Evolutionary conservation across 2,329 filamentous ascomycete species (phyloP), one percentile per base, ranked within the genome.

Genomic region (Phialophora chinensis): DNA sequence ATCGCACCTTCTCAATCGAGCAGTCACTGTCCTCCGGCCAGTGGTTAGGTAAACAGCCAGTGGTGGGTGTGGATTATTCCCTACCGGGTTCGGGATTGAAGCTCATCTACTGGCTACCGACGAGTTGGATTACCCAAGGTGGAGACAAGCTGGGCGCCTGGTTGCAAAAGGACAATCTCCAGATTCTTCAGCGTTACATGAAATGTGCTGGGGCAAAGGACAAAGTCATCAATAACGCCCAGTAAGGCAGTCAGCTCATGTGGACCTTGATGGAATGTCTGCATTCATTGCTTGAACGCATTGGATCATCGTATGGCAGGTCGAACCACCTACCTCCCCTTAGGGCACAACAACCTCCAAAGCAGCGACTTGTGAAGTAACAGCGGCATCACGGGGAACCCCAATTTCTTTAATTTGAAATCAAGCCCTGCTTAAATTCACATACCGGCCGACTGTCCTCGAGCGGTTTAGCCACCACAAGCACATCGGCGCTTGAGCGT

Each of bases 121-220:
- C 31, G 25, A 61, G 12, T 38, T 60, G 63, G 66, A 29, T 53
- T 55, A 42, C 49, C 12, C 49, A 17, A 35, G 12, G 63, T 63
- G 59, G 62, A 47, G 53, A 29, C 60, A 14, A 42, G 8, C 35
- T 54, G 25, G 23, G 35, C 25, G 58, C 50, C 53, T 55, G 38
- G 33, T 20, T 50, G 35, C 66, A 66, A 68, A 68, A 68, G 66
- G 60, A 68, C 66, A 63, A 56, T 62, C 55, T 50, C 31, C 56
- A 42, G 38, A 59, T 58, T 52, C 53, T 38, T 60, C 58, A 58
- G 56, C 47, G 47, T 63, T 60, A 63, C 60, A 60, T 63, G 60
- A 14, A 14, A 17, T 31, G 14, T 23, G 38, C 38, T 31, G 20
- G 49, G 47, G 23, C 49, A 52, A 23, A 52, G 23, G 47, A 50